A percentile compares a stretch with the other conserved stretches of the same genome.
These are phyloP conservation scores for Sphenostylis stenocarpa DNA, from an alignment of 306 rosid genomes.

Conservation along the genomic window DNA sequence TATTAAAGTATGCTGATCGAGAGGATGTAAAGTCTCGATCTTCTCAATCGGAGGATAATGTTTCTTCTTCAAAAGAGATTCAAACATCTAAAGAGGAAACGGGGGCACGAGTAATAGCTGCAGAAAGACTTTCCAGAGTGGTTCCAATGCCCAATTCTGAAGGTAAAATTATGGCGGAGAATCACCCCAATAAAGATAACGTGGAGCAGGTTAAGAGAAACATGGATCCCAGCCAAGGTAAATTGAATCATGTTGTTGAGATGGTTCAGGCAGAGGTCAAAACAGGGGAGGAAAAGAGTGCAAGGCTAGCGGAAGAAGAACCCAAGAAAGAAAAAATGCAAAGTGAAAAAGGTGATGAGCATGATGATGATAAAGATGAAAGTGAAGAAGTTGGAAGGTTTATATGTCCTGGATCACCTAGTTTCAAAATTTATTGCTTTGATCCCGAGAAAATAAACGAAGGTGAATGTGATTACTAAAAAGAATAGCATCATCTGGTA, in stretches of 20 bases:
- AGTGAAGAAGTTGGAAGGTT: conserved; percentile 1
- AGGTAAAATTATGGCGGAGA: not conserved
- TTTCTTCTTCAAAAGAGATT: not conserved
- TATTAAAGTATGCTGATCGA: conserved; percentile 36
- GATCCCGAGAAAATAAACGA: conserved; percentile 25
- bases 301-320: not conserved
- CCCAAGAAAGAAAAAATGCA: not conserved
- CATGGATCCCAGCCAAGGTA: not conserved
- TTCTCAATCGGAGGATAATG: conserved; percentile 5
- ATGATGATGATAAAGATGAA: conserved; percentile 5
- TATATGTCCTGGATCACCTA: conserved; percentile 63
- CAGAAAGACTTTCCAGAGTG: conserved; percentile 25
- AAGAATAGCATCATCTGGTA: not conserved
- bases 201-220: not conserved
- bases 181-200: not conserved
- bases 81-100: conserved; percentile 11
- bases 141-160: conserved; percentile 28
- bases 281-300: not conserved
- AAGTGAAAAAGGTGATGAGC: not conserved
- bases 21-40: conserved; percentile 28
- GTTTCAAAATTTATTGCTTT: conserved; percentile 73
- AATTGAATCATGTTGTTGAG: not conserved
- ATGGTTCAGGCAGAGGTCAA: not conserved
- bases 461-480: conserved; percentile 33
- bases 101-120: not conserved